Percentiles rank a stretch among this genome's conserved stretches.
Conservation (phyloP, 106 monocot species). For the Phalaenopsis equestris region DNA sequence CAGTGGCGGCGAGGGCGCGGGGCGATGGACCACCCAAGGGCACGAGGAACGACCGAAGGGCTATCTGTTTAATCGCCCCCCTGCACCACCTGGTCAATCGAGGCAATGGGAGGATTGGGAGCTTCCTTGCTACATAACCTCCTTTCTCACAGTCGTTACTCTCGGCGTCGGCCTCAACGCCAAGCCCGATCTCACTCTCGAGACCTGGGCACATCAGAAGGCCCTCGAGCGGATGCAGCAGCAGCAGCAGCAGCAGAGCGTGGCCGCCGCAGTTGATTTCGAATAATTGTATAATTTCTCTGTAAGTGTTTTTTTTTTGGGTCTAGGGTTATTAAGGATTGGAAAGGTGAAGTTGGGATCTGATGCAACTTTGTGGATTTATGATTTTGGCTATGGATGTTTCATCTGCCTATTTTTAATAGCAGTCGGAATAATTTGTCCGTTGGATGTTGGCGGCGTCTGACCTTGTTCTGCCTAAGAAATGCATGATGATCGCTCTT, state of each 20-base stretch:
- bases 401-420: neutral
- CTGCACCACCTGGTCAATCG: constrained; percentile 60
- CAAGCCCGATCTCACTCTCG: constrained; percentile 89
- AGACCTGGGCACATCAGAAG: constrained; percentile 98
- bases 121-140: constrained; percentile 86
- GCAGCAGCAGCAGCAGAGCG: constrained; percentile 25
- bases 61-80: constrained; percentile 68
- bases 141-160: constrained; percentile 91
- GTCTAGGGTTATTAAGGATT: neutral
- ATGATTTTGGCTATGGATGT: neutral
- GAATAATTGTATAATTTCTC: constrained; percentile 29
- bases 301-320: neutral
- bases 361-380: constrained; percentile 1
- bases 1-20: constrained; percentile 41
- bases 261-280: constrained; percentile 20
- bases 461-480: neutral
- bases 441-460: neutral
- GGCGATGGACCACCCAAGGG: constrained; percentile 50
- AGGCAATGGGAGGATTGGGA: constrained; percentile 97
- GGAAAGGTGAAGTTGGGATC: neutral
- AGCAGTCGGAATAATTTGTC: neutral
- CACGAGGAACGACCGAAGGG: constrained; percentile 56
- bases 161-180: constrained; percentile 93
- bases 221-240: constrained; percentile 82
- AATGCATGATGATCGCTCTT: neutral